Evolutionary conservation across 768 basidiomycete species (phyloP).

Genomic region (Peribolospora kevripleyi): DNA sequence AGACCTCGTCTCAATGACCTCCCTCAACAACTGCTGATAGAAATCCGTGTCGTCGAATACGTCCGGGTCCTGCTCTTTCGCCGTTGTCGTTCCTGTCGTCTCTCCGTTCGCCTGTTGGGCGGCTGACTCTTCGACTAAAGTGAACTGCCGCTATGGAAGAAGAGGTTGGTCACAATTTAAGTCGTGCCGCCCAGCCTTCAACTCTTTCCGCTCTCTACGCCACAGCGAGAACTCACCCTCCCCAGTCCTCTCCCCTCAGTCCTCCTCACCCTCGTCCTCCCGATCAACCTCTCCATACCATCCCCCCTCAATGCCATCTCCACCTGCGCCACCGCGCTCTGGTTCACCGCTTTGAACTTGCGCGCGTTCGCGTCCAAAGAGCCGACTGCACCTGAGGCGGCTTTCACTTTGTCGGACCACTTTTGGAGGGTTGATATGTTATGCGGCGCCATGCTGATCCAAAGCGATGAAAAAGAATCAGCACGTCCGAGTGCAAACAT

Average conservation of each 20-base stretch:
- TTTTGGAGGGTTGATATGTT: slow-evolving; percentile 42
- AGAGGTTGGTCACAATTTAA: slow-evolving; percentile 3
- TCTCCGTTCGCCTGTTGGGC: slow-evolving; percentile 20
- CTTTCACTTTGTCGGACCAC: slow-evolving; percentile 90
- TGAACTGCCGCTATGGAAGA: too few relatives aligned
- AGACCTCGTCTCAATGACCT: slow-evolving; percentile 53
- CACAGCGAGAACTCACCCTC: slow-evolving; percentile 3
- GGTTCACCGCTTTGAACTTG: slow-evolving; percentile 31
- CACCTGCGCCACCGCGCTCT: slow-evolving; percentile 12
- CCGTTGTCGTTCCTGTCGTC: slow-evolving; percentile 23
- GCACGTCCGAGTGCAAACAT: too few relatives aligned
- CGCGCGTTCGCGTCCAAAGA: slow-evolving; percentile 41
- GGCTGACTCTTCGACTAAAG: slow-evolving; percentile 13
- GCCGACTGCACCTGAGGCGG: slow-evolving; percentile 50
- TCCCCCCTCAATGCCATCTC: slow-evolving; percentile 8
- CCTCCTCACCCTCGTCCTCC: slow-evolving; percentile 32
- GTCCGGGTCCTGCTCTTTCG: slow-evolving; percentile 11
- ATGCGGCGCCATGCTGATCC: too few relatives aligned
- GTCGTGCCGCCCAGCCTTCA: slow-evolving; percentile 9
- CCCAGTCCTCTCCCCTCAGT: slow-evolving; percentile 28
- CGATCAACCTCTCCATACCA: slow-evolving; percentile 25
- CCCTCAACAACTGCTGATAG: slow-evolving; percentile 72
- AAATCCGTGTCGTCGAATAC: slow-evolving; percentile 76
- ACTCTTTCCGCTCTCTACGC: slow-evolving; percentile 4
- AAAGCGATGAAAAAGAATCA: too few relatives aligned